These are phyloP conservation scores for Solanum bulbocastanum DNA, from an alignment of 257 asterid genomes.

Conservation along the genomic window DNA sequence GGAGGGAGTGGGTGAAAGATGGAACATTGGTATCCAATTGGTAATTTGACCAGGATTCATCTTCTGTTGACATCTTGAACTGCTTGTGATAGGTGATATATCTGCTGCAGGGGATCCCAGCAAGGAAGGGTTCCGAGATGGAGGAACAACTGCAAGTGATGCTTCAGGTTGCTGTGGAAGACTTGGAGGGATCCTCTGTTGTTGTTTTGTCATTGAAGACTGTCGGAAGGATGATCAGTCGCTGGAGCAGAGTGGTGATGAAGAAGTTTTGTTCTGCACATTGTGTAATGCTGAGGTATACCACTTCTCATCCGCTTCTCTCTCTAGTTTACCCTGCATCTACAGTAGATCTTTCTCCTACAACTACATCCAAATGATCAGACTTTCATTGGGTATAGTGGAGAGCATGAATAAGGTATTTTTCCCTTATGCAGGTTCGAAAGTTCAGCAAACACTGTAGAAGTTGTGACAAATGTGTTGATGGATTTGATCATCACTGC, in stretches of 20 bases:
- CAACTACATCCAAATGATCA: not conserved
- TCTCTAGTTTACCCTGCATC: not conserved
- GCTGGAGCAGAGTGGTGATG: slow-evolving; percentile 54
- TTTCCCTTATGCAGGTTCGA: slow-evolving; percentile 49
- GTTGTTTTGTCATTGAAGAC: slow-evolving; percentile 61
- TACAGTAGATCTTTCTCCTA: not conserved
- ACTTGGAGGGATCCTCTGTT: slow-evolving; percentile 60
- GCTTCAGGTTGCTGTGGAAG: slow-evolving; percentile 44
- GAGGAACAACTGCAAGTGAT: slow-evolving; percentile 29
- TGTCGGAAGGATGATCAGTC: slow-evolving; percentile 55
- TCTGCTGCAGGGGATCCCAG: slow-evolving; percentile 50
- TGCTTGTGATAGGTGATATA: slow-evolving; percentile 30
- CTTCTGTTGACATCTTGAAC: slow-evolving; percentile 11
- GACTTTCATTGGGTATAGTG: not conserved
- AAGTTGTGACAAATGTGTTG: slow-evolving; percentile 99
- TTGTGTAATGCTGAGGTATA: slow-evolving; percentile 93
- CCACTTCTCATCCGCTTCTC: not conserved
- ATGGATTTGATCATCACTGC: slow-evolving; percentile 98
- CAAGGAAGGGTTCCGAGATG: slow-evolving; percentile 44
- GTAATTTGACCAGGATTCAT: not conserved
- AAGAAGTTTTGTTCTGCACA: slow-evolving; percentile 92
- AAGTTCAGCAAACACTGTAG: slow-evolving; percentile 94
- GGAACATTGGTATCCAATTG: not conserved
- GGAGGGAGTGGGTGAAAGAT: not conserved
- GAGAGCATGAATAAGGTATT: not conserved